Evolutionary conservation across 495 filamentous ascomycete species (phyloP).

Genomic region (Aspergillus steynii): DNA sequence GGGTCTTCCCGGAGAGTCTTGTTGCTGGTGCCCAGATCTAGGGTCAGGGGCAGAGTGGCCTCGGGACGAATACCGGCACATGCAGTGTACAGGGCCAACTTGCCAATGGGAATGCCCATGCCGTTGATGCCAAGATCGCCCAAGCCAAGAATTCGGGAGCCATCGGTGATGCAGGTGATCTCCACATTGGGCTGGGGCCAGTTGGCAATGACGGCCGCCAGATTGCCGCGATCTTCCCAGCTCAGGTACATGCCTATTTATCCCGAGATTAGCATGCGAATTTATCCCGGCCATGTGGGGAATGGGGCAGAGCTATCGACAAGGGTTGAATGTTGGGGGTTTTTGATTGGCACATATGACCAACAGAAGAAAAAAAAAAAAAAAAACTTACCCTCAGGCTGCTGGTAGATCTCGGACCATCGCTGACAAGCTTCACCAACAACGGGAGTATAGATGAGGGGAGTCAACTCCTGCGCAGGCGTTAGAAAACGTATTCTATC

Average conservation of each 20-base stretch:
- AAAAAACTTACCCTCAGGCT: slow-evolving; percentile 71
- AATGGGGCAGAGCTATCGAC: slow-evolving; percentile 2
- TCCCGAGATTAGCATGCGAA: slow-evolving; percentile 29
- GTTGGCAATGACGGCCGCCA: slow-evolving; percentile 80
- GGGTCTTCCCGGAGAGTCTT: slow-evolving; percentile 86
- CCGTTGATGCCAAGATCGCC: slow-evolving; percentile 97
- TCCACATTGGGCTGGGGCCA: slow-evolving; percentile 87
- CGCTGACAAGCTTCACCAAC: slow-evolving; percentile 95
- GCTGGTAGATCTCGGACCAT: slow-evolving; percentile 94
- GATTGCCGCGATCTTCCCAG: slow-evolving; percentile 82
- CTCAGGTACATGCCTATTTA: slow-evolving; percentile 77
- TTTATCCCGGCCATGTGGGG: slow-evolving; percentile 21
- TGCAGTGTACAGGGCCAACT: slow-evolving; percentile 90
- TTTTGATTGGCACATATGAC: not conserved
- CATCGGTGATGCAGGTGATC: slow-evolving; percentile 96
- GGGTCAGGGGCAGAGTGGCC: slow-evolving; percentile 84
- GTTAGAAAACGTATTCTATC: not conserved
- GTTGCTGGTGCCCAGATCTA: slow-evolving; percentile 92
- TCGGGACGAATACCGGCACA: slow-evolving; percentile 95
- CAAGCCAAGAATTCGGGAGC: slow-evolving; percentile 91
- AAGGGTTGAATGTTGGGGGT: not conserved
- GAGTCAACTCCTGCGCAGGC: slow-evolving; percentile 69
- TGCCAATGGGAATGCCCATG: slow-evolving; percentile 97
- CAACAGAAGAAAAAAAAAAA: not conserved
- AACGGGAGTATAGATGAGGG: slow-evolving; percentile 94